Conservation (phyloP, 2,329 filamentous ascomycete genomes). For the Coniella lustricola region DNA sequence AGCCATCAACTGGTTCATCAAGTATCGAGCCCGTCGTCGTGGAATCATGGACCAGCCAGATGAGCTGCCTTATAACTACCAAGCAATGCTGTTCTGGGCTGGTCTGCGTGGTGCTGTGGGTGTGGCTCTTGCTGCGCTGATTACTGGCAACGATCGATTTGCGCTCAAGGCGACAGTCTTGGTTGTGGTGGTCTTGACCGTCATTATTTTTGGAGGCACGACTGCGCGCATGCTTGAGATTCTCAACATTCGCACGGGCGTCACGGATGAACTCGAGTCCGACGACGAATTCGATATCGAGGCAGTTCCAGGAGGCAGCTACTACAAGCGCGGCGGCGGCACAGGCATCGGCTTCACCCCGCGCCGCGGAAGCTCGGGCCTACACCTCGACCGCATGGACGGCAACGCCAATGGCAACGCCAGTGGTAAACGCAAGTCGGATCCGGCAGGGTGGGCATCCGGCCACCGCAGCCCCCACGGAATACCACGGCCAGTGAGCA, state of each 20-base stretch:
- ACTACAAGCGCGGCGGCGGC: conserved; percentile 67
- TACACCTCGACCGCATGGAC: conserved; percentile 46
- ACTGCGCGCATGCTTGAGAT: conserved; percentile 98
- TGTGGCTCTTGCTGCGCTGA: conserved; percentile 83
- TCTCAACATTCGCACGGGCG: conserved; percentile 88
- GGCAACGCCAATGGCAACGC: conserved; percentile 20
- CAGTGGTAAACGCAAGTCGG: conserved; percentile 19
- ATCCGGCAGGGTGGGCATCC: conserved; percentile 41
- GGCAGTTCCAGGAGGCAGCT: conserved; percentile 61
- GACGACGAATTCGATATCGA: conserved; percentile 99
- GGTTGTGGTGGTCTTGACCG: conserved; percentile 92
- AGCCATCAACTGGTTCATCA: conserved; percentile 86
- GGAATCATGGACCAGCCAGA: conserved; percentile 68
- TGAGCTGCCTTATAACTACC: conserved; percentile 89
- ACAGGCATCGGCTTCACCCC: conserved; percentile 72
- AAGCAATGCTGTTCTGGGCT: conserved; percentile 99
- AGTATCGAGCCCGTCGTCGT: conserved; percentile 71
- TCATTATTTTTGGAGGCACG: conserved; percentile 97
- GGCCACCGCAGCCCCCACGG: conserved; percentile 44
- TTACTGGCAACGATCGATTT: conserved; percentile 73
- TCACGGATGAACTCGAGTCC: conserved; percentile 93
- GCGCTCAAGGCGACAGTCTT: conserved; percentile 91
- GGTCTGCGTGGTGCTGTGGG: conserved; percentile 92
- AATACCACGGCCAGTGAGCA: conserved; percentile 36
- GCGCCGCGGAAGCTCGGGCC: conserved; percentile 54